Conservation (phyloP, 139 green algal genomes). For the Micractinium sp. region DNA sequence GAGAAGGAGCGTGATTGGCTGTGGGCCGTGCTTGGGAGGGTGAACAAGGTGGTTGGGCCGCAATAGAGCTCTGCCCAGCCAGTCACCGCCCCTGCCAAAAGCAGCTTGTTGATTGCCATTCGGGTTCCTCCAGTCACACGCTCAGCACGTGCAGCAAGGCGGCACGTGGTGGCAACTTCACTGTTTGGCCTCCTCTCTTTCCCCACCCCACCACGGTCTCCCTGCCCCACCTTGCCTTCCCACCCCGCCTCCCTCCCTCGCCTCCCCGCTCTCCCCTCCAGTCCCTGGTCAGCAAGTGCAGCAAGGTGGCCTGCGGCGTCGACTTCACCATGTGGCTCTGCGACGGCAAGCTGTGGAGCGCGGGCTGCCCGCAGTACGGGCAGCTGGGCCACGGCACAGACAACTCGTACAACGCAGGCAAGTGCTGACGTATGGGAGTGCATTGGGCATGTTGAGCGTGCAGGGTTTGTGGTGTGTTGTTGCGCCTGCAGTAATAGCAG, state of each 20-base stretch:
- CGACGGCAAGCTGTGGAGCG: constrained; percentile 43
- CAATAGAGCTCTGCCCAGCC: no score
- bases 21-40: no score
- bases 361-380: constrained; percentile 72
- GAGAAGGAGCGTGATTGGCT: no score
- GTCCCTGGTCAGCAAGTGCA: constrained; percentile 59
- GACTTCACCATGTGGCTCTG: constrained; percentile 94
- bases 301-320: constrained; percentile 74
- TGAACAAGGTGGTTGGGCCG: no score
- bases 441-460: neutral
- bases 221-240: neutral
- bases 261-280: constrained; percentile 7
- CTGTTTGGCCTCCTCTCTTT: neutral
- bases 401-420: constrained; percentile 84
- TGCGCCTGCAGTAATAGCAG: neutral
- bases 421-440: no score
- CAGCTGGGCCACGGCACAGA: constrained; percentile 93
- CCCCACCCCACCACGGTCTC: no score
- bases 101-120: neutral
- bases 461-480: neutral
- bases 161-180: no score
- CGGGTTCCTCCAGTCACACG: neutral
- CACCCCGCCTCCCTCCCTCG: neutral
- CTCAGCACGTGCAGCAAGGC: neutral
- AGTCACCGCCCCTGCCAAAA: no score